A percentile compares a stretch with the other conserved stretches of the same genome.
Evolutionary conservation across 2,329 filamentous ascomycete species (phyloP).

Genomic region (Stagonosporopsis cucurbitacearum): DNA sequence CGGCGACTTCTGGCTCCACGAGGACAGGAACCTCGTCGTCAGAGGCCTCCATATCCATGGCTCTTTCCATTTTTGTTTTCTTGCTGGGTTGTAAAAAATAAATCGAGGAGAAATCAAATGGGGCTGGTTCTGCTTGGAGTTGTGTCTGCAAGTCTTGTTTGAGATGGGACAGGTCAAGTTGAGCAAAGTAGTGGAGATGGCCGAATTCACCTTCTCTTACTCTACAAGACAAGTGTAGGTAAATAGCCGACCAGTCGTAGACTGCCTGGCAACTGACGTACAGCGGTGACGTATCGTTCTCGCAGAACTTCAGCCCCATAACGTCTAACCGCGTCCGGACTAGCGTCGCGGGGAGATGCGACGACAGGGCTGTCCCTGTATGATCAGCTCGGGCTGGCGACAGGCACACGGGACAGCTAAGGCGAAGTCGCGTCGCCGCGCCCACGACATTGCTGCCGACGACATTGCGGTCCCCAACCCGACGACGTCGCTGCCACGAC

Average conservation of each 20-base stretch:
- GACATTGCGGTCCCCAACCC: not conserved
- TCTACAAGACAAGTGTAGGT: too few relatives aligned
- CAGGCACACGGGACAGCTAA: constrained; percentile 26
- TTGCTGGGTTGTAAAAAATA: not conserved
- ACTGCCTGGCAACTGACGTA: not conserved
- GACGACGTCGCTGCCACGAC: not conserved
- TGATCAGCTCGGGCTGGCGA: constrained; percentile 22
- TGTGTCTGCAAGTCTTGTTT: too few relatives aligned
- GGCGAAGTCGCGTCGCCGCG: not conserved
- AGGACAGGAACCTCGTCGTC: constrained; percentile 57
- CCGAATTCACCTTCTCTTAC: too few relatives aligned
- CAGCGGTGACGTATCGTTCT: constrained; percentile 15
- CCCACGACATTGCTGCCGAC: not conserved
- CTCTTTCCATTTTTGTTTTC: not conserved
- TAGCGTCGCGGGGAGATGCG: constrained; percentile 20
- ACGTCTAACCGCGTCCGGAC: constrained; percentile 2
- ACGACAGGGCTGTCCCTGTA: constrained; percentile 23
- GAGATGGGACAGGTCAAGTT: too few relatives aligned
- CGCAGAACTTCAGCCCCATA: constrained; percentile 9
- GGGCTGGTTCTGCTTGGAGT: too few relatives aligned
- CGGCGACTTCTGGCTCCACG: constrained; percentile 55
- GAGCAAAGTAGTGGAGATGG: too few relatives aligned
- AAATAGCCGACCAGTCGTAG: not conserved
- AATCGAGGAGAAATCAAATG: not conserved
- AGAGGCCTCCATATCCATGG: constrained; percentile 25